These are phyloP conservation scores for Blastomyces parvus DNA, from an alignment of 2,329 filamentous ascomycete genomes.

Conservation along the genomic window DNA sequence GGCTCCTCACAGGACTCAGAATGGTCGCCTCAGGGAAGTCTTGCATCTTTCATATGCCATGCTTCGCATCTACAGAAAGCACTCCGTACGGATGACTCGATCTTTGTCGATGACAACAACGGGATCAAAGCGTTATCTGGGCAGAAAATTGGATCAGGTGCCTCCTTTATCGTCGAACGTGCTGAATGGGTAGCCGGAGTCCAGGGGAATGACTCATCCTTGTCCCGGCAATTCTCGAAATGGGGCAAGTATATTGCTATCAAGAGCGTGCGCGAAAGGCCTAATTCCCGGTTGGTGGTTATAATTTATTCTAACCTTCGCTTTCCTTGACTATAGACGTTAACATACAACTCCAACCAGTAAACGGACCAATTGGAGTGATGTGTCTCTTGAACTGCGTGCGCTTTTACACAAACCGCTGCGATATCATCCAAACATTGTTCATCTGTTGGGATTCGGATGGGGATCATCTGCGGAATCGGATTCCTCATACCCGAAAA, in stretches of 20 bases:
- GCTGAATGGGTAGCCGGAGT: slow-evolving; percentile 2
- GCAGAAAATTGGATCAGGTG: slow-evolving; percentile 1
- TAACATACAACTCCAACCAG: neutral
- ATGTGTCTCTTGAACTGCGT: slow-evolving; percentile 4
- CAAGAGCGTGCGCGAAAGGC: neutral
- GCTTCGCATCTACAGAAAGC: slow-evolving; percentile 1
- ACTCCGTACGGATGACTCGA: slow-evolving; percentile 5
- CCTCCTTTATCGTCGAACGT: slow-evolving; percentile 5
- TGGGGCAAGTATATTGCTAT: slow-evolving; percentile 5
- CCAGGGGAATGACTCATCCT: neutral
- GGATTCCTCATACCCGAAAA: neutral
- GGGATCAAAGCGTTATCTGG: neutral
- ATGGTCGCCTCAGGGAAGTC: slow-evolving; percentile 3
- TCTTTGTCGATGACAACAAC: slow-evolving; percentile 6
- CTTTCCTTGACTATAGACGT: neutral
- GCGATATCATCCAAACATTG: slow-evolving; percentile 6
- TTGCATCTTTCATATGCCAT: slow-evolving; percentile 8
- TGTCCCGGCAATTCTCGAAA: neutral
- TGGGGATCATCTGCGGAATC: slow-evolving; percentile 2
- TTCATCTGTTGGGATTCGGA: slow-evolving; percentile 3
- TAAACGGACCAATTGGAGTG: neutral
- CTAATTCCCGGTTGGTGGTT: slow-evolving; percentile 1
- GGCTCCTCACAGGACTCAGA: neutral
- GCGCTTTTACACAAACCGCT: slow-evolving; percentile 5
- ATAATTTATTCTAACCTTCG: neutral